phyloP scores from a whole-genome alignment of 2,329 filamentous ascomycete genomes.

The Rhynchosporium secalis region DNA sequence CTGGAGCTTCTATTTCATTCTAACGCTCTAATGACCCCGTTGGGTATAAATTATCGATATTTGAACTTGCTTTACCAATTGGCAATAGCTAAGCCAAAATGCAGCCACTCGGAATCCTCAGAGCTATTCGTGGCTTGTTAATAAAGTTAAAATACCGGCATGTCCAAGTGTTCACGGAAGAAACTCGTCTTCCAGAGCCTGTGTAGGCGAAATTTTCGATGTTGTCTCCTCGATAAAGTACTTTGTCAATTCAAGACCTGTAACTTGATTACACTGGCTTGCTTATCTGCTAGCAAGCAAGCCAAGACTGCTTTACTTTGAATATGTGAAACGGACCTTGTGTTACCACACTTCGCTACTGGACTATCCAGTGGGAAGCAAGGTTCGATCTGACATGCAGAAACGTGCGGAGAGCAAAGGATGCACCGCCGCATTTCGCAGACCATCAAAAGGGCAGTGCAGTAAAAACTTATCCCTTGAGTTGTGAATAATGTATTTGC shows the following conservation, averaged over 20 bases:
- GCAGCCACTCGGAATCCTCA: background rate
- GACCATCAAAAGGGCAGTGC: slow-evolving; percentile 3
- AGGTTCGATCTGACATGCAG: slow-evolving; percentile 3
- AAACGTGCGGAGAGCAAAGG: background rate
- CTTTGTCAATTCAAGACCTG: too few relatives aligned
- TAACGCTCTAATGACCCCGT: background rate
- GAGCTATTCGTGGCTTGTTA: background rate
- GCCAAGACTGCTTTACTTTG: background rate
- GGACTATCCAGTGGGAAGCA: background rate
- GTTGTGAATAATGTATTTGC: background rate
- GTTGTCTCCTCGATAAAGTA: too few relatives aligned
- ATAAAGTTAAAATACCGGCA: slow-evolving; percentile 8
- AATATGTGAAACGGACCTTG: background rate
- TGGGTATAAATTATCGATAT: too few relatives aligned
- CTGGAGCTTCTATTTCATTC: background rate
- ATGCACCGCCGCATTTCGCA: slow-evolving; percentile 1
- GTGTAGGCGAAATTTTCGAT: background rate
- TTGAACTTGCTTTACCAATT: background rate
- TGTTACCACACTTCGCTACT: background rate
- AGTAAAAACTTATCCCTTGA: background rate
- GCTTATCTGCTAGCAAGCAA: too few relatives aligned
- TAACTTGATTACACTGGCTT: too few relatives aligned
- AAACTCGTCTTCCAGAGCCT: slow-evolving; percentile 20
- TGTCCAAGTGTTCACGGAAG: slow-evolving; percentile 30
- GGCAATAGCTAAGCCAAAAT: background rate